These are phyloP conservation scores for Euclidium syriacum DNA, from an alignment of 345 rosid genomes.

Conservation along the genomic window DNA sequence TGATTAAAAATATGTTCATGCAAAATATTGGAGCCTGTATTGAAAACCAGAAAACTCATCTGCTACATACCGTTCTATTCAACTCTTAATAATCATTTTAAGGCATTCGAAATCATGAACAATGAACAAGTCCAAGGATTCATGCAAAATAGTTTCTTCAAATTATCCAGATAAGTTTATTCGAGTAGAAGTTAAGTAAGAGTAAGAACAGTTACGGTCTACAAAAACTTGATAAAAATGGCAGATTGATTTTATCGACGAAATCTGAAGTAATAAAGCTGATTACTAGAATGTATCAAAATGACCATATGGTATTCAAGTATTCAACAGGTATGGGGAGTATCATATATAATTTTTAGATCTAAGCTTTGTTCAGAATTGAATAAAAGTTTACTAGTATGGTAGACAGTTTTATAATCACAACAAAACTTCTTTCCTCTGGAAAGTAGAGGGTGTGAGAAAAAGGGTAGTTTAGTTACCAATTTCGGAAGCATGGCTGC, in stretches of 20 bases:
- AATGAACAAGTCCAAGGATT: background rate
- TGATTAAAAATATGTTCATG: background rate
- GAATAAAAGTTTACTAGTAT: background rate
- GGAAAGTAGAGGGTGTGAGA: background rate
- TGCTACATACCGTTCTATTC: background rate
- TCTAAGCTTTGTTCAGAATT: background rate
- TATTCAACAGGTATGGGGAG: background rate
- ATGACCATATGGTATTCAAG: background rate
- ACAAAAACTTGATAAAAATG: background rate
- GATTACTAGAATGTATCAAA: background rate
- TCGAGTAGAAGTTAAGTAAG: background rate
- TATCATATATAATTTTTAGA: background rate
- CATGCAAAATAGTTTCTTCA: background rate
- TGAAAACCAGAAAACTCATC: background rate
- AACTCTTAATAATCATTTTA: background rate
- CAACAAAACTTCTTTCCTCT: background rate
- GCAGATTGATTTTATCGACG: background rate
- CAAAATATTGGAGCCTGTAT: background rate
- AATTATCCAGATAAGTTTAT: background rate
- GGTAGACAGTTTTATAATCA: too few relatives aligned
- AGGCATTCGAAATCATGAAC: background rate
- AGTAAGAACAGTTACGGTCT: background rate
- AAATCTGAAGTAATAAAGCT: background rate
- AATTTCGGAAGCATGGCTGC: constrained; percentile 78
- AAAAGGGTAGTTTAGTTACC: constrained; percentile 38